Evolutionary conservation across 805 yeast genomes (phyloP), one percentile per base, ranked within the genome.

Genomic region (Clavispora fructus): DNA sequence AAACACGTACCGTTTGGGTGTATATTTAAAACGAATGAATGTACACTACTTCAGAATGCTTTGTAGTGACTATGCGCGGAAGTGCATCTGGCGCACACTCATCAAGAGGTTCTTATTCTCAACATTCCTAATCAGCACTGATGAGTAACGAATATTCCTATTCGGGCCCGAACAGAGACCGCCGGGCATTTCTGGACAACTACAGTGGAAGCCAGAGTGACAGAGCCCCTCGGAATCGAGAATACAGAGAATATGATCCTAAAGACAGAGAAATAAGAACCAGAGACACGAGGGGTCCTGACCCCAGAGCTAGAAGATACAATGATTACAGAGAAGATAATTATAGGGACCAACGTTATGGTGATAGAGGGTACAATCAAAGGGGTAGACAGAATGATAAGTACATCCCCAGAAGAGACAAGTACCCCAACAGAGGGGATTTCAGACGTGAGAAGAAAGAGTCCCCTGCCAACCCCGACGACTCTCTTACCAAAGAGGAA

Each of bases 401-500:
- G 27, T 45, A 49, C 17, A 44, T 28, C 25, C 44, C 44, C 4
- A 41, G 44, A 39, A 17, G 33, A 33, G 33, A 32, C 6, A 31
- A 17, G 25, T 26, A 23, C 29, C 10, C 33, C 26, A 12, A 16
- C 13, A 16, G 39, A n/a, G 32, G 27, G 7, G 12, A 41, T 9
- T 7, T 7, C 32, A 23, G 28, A 32, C 30, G 37, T 3, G 43
- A 32, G 29, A 41, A 27, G 17, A 19, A n/a, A 19, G 38, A 37
- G 19, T 8, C 6, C 6, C 32, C 10, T n/a, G 13, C 8, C n/a
- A 52, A 50, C n/a, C 52, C 52, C 8, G 57, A 56, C 30, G 45
- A 50, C 6, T 39, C 38, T 9, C 47, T 58, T 33, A 35, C 59
- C 25, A 56, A 51, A 44, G 63, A 59, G 40, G 57, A 60, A 32